Conservation (phyloP, 2,329 filamentous ascomycete species). For the Penicillium expansum region DNA sequence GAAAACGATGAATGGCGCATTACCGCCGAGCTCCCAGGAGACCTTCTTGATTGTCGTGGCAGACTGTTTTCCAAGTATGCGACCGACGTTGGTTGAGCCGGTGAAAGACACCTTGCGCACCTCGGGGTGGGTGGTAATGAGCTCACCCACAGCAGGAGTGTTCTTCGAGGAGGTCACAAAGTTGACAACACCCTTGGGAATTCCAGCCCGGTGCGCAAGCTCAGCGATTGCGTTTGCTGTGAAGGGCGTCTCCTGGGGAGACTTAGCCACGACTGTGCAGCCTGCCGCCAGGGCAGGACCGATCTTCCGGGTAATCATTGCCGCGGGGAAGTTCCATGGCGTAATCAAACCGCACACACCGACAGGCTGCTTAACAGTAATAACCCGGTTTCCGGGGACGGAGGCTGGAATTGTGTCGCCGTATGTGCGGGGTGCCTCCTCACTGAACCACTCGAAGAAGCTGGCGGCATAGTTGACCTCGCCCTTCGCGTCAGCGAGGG, state of each 20-base stretch:
- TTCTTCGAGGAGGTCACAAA: conserved; percentile 77
- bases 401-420: conserved; percentile 62
- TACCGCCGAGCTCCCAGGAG: conserved; percentile 89
- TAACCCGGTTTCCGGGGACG: conserved; percentile 58
- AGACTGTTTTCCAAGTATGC: conserved; percentile 85
- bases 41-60: conserved; percentile 79
- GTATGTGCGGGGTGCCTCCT: conserved; percentile 57
- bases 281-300: conserved; percentile 75
- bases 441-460: conserved; percentile 64
- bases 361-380: conserved; percentile 64
- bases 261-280: conserved; percentile 90
- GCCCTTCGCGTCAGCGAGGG: conserved; percentile 58
- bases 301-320: conserved; percentile 54
- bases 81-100: conserved; percentile 65
- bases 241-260: conserved; percentile 87
- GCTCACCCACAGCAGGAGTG: conserved; percentile 73
- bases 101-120: conserved; percentile 94
- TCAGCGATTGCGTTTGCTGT: conserved; percentile 85
- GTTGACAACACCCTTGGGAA: conserved; percentile 89
- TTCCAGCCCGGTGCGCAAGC: conserved; percentile 78
- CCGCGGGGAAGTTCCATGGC: conserved; percentile 63
- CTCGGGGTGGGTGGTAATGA: conserved; percentile 70
- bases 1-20: conserved; percentile 95
- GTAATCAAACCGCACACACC: conserved; percentile 67
- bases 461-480: conserved; percentile 58